Conservation (phyloP, 495 filamentous ascomycete genomes). For the Mytilinidion resinicola region DNA sequence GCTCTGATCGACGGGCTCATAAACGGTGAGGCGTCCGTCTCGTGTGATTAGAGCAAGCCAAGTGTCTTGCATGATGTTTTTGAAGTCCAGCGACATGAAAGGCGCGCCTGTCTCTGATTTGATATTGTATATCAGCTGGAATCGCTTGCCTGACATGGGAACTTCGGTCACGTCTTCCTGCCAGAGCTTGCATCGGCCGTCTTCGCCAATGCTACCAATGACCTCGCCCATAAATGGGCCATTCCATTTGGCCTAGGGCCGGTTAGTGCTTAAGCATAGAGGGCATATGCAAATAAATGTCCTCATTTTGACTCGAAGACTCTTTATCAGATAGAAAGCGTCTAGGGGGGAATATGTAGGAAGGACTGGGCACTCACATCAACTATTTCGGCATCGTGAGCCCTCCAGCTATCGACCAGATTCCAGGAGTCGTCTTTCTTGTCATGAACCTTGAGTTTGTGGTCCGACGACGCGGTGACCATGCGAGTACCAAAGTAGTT, state of each 20-base stretch:
- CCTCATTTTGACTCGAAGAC: no score
- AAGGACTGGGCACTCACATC: conserved; percentile 52
- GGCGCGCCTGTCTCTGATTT: conserved; percentile 53
- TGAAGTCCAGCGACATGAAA: conserved; percentile 74
- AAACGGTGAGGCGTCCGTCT: conserved; percentile 70
- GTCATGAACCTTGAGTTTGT: conserved; percentile 90
- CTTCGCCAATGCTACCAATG: conserved; percentile 68
- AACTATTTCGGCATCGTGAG: conserved; percentile 84
- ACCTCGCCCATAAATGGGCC: conserved; percentile 56
- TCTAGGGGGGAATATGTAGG: background rate
- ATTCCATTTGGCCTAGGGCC: conserved; percentile 69
- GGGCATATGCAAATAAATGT: no score
- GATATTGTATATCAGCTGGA: conserved; percentile 57
- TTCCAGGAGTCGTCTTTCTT: conserved; percentile 63
- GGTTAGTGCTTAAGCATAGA: conserved; percentile 2
- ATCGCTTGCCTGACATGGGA: conserved; percentile 66
- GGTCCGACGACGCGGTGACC: conserved; percentile 85
- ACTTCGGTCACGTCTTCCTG: conserved; percentile 74
- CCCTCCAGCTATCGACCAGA: conserved; percentile 79
- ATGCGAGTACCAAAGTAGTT: conserved; percentile 83
- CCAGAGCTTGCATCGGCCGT: conserved; percentile 85
- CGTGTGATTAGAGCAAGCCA: conserved; percentile 78
- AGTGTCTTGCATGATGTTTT: conserved; percentile 62
- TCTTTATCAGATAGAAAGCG: no score
- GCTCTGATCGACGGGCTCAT: conserved; percentile 83